These are phyloP conservation scores for Cicer arietinum DNA, from an alignment of 306 rosid species.

Conservation along the genomic window DNA sequence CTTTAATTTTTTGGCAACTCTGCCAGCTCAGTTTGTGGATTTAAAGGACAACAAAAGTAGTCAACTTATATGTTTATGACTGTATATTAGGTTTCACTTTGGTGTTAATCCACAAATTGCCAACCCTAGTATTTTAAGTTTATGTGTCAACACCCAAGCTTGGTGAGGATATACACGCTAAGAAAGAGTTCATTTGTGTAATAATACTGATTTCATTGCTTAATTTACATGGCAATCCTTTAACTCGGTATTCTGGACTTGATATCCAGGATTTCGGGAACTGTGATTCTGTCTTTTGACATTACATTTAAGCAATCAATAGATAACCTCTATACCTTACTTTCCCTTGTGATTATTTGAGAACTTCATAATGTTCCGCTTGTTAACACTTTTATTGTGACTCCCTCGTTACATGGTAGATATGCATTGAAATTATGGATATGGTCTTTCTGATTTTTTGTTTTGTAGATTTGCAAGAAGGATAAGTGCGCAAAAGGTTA, in stretches of 20 bases:
- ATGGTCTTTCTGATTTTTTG: neutral
- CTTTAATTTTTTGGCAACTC: constrained; percentile 18
- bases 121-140: constrained; percentile 9
- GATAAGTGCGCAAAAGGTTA: neutral
- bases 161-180: constrained; percentile 7
- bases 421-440: constrained; percentile 1
- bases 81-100: constrained; percentile 20
- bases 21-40: neutral
- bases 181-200: constrained; percentile 16
- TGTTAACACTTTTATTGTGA: neutral
- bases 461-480: neutral
- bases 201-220: constrained; percentile 26
- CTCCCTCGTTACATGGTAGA: neutral
- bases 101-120: constrained; percentile 29
- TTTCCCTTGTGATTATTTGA: neutral
- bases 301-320: neutral
- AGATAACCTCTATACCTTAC: neutral
- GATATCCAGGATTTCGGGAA: constrained; percentile 23
- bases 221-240: constrained; percentile 30
- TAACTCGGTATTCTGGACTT: neutral
- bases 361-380: neutral
- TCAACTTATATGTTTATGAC: constrained; percentile 35
- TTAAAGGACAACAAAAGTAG: neutral
- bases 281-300: constrained; percentile 4
- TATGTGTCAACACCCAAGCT: constrained; percentile 2